phyloP scores from a whole-genome alignment of 1,284 basidiomycete genomes.

The Caloboletus firmus region DNA sequence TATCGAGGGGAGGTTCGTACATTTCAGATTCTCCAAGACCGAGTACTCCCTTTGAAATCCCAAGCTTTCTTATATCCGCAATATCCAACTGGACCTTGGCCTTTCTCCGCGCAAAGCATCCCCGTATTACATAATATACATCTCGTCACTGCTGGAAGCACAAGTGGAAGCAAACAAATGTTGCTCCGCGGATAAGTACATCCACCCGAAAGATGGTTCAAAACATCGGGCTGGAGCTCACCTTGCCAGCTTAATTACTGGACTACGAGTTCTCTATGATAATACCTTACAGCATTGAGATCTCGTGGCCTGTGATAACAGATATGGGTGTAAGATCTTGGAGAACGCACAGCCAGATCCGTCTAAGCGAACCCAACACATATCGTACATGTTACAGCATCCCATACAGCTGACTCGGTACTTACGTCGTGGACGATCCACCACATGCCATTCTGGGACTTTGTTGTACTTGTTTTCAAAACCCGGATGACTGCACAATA shows the following conservation, averaged over 20 bases:
- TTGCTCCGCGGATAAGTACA: background rate
- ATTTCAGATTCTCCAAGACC: background rate
- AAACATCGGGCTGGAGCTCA: background rate
- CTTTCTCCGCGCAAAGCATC: background rate
- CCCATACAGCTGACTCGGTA: background rate
- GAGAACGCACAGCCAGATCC: background rate
- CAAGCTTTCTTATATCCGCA: slow-evolving; percentile 6
- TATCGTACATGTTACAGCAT: background rate
- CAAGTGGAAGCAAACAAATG: background rate
- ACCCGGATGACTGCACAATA: background rate
- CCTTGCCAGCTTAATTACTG: background rate
- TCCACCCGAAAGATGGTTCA: background rate
- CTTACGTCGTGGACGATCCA: background rate
- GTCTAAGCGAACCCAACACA: background rate
- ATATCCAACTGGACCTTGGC: background rate
- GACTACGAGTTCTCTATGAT: background rate
- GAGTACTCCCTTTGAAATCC: background rate
- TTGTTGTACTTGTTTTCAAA: background rate
- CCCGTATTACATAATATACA: background rate
- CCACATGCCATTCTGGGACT: background rate
- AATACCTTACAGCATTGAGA: background rate
- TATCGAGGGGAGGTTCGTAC: background rate
- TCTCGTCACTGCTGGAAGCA: background rate
- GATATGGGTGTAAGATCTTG: background rate
- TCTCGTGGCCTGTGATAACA: too few species aligned